Percentiles rank a stretch among this genome's conserved stretches.
These are phyloP conservation scores for Citrus cavaleriei DNA, from an alignment of 345 rosid genomes.

Conservation along the genomic window DNA sequence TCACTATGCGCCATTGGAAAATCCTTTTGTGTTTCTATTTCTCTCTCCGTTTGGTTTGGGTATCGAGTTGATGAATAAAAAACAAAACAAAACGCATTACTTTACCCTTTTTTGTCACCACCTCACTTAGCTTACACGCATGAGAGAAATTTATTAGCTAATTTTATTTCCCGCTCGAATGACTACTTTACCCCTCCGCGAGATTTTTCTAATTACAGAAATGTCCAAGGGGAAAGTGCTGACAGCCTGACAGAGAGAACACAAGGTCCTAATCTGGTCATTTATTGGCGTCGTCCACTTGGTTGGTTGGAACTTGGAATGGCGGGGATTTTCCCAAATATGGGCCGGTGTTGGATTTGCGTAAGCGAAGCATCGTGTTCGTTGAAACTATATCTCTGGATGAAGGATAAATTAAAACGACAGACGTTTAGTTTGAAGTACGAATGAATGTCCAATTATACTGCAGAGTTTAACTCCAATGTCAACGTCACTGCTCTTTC, in stretches of 20 bases:
- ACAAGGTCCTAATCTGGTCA: background rate
- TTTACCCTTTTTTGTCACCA: background rate
- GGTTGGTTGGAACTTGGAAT: background rate
- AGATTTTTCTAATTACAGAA: background rate
- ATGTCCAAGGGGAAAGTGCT: background rate
- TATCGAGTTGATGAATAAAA: constrained; percentile 19
- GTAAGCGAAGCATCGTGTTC: background rate
- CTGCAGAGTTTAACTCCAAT: no score
- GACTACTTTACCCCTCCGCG: background rate
- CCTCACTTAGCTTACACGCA: constrained; percentile 21
- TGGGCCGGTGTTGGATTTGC: background rate
- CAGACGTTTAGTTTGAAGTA: accelerated
- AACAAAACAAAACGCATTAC: constrained; percentile 34
- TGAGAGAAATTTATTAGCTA: background rate
- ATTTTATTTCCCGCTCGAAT: background rate
- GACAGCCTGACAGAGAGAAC: background rate
- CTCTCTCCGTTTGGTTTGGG: background rate
- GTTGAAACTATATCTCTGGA: background rate
- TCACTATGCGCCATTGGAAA: constrained; percentile 4
- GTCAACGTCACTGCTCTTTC: background rate
- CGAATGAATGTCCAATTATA: background rate
- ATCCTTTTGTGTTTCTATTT: background rate
- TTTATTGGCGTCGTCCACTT: background rate
- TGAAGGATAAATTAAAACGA: background rate
- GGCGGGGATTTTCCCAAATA: background rate